Conservation (phyloP, 73 alveolate genomes). For the Paramecium octaurelia region DNA sequence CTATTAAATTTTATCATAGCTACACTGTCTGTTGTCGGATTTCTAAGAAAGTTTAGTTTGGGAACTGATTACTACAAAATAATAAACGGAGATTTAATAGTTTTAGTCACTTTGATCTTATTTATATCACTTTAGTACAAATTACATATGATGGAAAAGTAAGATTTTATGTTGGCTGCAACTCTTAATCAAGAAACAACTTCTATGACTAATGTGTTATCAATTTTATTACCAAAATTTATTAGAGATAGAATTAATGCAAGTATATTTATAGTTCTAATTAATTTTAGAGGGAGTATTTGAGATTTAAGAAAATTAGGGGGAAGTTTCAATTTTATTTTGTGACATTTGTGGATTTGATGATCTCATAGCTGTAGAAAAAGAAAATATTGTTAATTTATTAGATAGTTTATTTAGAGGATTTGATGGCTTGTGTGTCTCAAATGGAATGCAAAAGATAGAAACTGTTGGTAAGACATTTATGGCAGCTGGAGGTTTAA, state of each 20-base stretch:
- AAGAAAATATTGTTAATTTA: constrained; percentile 50
- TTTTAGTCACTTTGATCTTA: background rate
- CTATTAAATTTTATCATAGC: background rate
- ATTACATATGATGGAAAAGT: background rate
- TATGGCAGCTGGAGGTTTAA: constrained; percentile 91
- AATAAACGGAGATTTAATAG: constrained; percentile 22
- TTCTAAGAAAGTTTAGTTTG: background rate
- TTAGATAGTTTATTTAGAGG: constrained; percentile 58
- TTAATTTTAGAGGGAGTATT: constrained; percentile 35
- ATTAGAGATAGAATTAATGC: constrained; percentile 62
- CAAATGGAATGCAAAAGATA: constrained; percentile 64
- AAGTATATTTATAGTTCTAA: background rate
- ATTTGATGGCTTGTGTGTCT: constrained; percentile 62
- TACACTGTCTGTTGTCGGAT: background rate
- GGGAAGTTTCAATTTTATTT: constrained; percentile 61
- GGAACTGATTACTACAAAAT: background rate
- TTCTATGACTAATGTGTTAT: constrained; percentile 45
- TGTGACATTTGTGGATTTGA: constrained; percentile 68
- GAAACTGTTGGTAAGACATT: constrained; percentile 92
- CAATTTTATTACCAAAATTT: constrained; percentile 62
- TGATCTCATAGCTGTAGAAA: constrained; percentile 48
- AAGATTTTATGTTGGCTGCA: constrained; percentile 8
- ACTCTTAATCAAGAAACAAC: constrained; percentile 52
- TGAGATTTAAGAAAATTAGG: constrained; percentile 54
- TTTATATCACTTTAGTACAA: background rate